Evolutionary conservation across 2,329 filamentous ascomycete species (phyloP).

Genomic region (Hyphodiscus sp.): DNA sequence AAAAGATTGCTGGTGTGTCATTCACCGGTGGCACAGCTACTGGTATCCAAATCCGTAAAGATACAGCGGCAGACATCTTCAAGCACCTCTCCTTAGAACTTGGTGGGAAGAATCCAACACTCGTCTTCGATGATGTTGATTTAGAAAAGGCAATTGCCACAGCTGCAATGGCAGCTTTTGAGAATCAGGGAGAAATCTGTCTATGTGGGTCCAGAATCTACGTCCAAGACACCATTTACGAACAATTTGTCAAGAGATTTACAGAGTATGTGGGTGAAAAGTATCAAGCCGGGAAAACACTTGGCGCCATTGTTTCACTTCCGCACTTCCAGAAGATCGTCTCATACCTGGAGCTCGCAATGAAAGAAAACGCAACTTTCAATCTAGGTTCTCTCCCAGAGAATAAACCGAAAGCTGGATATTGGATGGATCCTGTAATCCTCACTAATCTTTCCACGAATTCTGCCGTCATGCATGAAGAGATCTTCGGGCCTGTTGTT

Average conservation of each 20-base stretch:
- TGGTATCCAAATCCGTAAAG: slow-evolving; percentile 28
- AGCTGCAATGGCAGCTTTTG: slow-evolving; percentile 38
- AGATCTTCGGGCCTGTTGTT: slow-evolving; percentile 46
- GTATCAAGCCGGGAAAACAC: neutral
- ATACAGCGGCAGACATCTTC: slow-evolving; percentile 28
- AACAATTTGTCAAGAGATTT: slow-evolving; percentile 8
- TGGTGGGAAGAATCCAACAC: slow-evolving; percentile 36
- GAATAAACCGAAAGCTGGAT: neutral
- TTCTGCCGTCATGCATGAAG: neutral
- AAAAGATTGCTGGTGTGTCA: slow-evolving; percentile 27
- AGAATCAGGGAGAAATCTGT: slow-evolving; percentile 32
- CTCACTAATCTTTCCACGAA: neutral
- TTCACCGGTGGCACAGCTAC: slow-evolving; percentile 32
- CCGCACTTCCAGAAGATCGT: neutral
- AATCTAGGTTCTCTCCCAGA: neutral
- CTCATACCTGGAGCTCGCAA: neutral
- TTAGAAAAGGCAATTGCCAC: slow-evolving; percentile 36
- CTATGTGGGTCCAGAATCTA: slow-evolving; percentile 26
- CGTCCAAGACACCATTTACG: slow-evolving; percentile 13
- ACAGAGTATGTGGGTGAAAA: neutral
- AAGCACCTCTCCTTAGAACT: slow-evolving; percentile 35
- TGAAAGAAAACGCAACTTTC: neutral
- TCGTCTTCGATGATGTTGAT: slow-evolving; percentile 38
- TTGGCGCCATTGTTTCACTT: neutral
- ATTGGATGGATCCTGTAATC: neutral